Conservation (phyloP, 2,329 filamentous ascomycete species). For the Curvularia verruculosa region DNA sequence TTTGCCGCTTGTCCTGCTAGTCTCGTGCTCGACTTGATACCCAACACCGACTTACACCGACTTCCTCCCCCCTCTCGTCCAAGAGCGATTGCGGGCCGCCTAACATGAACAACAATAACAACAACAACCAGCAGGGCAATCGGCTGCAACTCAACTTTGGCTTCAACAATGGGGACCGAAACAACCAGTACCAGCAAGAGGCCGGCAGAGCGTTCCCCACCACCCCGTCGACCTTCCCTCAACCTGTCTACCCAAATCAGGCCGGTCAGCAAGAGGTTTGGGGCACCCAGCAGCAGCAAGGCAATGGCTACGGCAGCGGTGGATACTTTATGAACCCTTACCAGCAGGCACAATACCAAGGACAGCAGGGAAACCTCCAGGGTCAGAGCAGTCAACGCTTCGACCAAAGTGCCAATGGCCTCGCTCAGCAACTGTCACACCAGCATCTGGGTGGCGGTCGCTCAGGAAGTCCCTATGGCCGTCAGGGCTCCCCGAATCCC, state of each 20-base stretch:
- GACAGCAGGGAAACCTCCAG: slow-evolving; percentile 56
- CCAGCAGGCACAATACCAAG: slow-evolving; percentile 54
- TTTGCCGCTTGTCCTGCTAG: slow-evolving; percentile 17
- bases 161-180: slow-evolving; percentile 49
- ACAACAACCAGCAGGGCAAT: slow-evolving; percentile 50
- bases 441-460: slow-evolving; percentile 83
- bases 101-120: slow-evolving; percentile 49
- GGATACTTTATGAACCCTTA: slow-evolving; percentile 61
- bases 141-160: slow-evolving; percentile 61
- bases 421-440: slow-evolving; percentile 95
- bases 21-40: slow-evolving; percentile 19
- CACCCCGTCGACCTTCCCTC: slow-evolving; percentile 94
- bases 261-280: slow-evolving; percentile 67
- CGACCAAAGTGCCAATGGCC: slow-evolving; percentile 86
- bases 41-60: slow-evolving; percentile 13
- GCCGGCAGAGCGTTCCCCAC: slow-evolving; percentile 61
- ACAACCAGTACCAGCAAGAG: slow-evolving; percentile 51
- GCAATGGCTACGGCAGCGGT: slow-evolving; percentile 33
- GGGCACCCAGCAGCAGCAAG: slow-evolving; percentile 57
- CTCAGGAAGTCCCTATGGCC: slow-evolving; percentile 69
- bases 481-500: slow-evolving; percentile 70
- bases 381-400: slow-evolving; percentile 62
- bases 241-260: slow-evolving; percentile 75
- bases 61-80: slow-evolving; percentile 13
- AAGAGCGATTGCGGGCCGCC: slow-evolving; percentile 19